Conservation (phyloP, 2,329 filamentous ascomycete species). For the Polychaeton citri region DNA sequence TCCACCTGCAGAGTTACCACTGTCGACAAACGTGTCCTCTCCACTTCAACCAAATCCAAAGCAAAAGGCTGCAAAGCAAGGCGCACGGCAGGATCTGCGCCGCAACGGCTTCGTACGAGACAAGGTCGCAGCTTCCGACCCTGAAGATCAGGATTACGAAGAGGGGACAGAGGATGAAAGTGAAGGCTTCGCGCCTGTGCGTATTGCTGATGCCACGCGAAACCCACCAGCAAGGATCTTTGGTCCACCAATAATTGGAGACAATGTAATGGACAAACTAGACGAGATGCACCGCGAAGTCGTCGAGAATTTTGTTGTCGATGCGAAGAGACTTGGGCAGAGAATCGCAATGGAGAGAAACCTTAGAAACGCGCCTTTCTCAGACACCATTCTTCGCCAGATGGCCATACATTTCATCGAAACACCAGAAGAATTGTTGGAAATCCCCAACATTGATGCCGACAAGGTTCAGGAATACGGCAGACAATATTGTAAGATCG, state of each 20-base stretch:
- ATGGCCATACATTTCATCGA: slow-evolving; percentile 61
- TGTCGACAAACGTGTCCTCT: slow-evolving; percentile 56
- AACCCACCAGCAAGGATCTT: slow-evolving; percentile 23
- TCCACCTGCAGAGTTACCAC: slow-evolving; percentile 34
- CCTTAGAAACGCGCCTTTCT: slow-evolving; percentile 49
- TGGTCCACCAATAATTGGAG: slow-evolving; percentile 46
- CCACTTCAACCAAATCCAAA: slow-evolving; percentile 39
- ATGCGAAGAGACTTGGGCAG: slow-evolving; percentile 48
- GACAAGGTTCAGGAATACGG: slow-evolving; percentile 53
- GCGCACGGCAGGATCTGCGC: slow-evolving; percentile 14
- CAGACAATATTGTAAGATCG: slow-evolving; percentile 44
- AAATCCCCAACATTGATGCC: slow-evolving; percentile 48
- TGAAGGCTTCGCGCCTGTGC: slow-evolving; percentile 35
- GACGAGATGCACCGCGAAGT: slow-evolving; percentile 48
- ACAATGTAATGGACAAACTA: slow-evolving; percentile 41
- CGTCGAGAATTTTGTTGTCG: slow-evolving; percentile 50
- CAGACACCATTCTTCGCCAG: slow-evolving; percentile 53
- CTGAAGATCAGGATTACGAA: slow-evolving; percentile 22
- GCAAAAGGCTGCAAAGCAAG: slow-evolving; percentile 15
- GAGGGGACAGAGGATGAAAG: slow-evolving; percentile 25
- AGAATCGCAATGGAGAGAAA: slow-evolving; percentile 46
- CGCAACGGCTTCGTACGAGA: slow-evolving; percentile 23
- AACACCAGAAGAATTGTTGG: slow-evolving; percentile 46
- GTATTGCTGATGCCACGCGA: slow-evolving; percentile 21
- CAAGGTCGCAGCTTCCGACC: slow-evolving; percentile 22